Base-by-base conservation (phyloP, 768 basidiomycete species). In the Boletus tylopilopsis region DNA sequence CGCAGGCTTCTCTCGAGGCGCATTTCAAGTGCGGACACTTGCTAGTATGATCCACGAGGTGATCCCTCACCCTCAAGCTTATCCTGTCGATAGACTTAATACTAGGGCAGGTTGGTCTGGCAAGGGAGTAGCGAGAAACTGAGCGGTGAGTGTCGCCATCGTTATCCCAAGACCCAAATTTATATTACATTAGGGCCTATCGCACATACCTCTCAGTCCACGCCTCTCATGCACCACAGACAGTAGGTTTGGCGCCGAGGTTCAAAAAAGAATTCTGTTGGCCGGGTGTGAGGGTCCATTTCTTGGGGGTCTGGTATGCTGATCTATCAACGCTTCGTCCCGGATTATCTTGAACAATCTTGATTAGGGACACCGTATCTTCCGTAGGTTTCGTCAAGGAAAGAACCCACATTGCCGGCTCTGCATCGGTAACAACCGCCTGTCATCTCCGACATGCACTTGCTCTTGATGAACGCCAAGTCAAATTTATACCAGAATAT, bases 381-480 rank as follows among this genome's bases (percentile, higher is more conserved):
- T 29, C 29, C 10, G 10, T 29, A 2, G 29, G 29, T 29, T 12
- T 29, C 2, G 12, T 29, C 29, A 29, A 27, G n/a, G 18, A 49
- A 47, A 27, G 51, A 2, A 42, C 42, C 8, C 30, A 33, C n/a
- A 8, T 50, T 18, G 27, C 51, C 3, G 21, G 35, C n/a, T 52
- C 41, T 19, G 45, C 40, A 4, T 39, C 42, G 3, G 23, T 19
- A 5, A 16, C 34, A 5, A 25, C 42, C 25, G 40, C 40, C 3
- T 51, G 22, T 2, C 12, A 51, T 25, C 38, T 51, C 7, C 39
- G 50, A 29, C 40, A 48, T 12, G 47, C 39, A 2, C 46, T 47
- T 2, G 29, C 29, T 9, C 29, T 29, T 29, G 29, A 29, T 12
- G 29, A 29, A 29, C 29, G 5, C 4, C 46, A 38, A 9, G 46